Conservation (phyloP, 768 basidiomycete genomes). For the Rhizopogon vinicolor region DNA sequence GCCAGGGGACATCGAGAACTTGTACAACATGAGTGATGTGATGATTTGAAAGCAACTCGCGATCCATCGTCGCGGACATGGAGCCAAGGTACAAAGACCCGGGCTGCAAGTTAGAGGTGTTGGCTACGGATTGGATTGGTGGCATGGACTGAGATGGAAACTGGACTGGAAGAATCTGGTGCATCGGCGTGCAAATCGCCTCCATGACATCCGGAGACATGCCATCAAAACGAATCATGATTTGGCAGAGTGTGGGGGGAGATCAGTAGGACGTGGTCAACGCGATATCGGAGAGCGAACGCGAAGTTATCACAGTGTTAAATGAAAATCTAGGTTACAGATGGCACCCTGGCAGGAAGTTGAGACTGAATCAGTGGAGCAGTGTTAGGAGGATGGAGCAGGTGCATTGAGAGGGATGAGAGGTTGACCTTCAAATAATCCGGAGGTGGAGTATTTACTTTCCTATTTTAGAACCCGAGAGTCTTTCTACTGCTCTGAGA, state of each 20-base stretch:
- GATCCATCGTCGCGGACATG: constrained; percentile 54
- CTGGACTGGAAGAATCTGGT: constrained; percentile 53
- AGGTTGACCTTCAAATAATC: constrained; percentile 21
- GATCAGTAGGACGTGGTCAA: not conserved
- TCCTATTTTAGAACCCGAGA: constrained; percentile 16
- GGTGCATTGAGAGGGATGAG: not conserved
- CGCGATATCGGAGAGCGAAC: constrained; percentile 3
- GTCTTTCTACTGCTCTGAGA: not conserved
- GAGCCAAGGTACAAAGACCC: constrained; percentile 72
- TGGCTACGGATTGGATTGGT: constrained; percentile 12
- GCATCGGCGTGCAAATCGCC: constrained; percentile 85
- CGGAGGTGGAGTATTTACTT: constrained; percentile 14
- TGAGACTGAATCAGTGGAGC: not conserved
- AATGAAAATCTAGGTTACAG: not conserved
- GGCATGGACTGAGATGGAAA: constrained; percentile 15
- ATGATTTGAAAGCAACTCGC: constrained; percentile 42
- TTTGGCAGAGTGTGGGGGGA: not conserved
- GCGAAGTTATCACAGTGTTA: not conserved
- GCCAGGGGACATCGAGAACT: constrained; percentile 63
- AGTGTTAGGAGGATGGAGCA: constrained; percentile 7
- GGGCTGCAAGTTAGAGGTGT: constrained; percentile 10
- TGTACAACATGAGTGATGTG: constrained; percentile 59
- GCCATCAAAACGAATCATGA: constrained; percentile 77
- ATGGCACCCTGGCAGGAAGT: not conserved
- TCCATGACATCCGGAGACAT: constrained; percentile 74